Percentiles rank a stretch among this genome's conserved stretches.
Conservation (phyloP, 208 protist species). For the Crithidia bombi region DNA sequence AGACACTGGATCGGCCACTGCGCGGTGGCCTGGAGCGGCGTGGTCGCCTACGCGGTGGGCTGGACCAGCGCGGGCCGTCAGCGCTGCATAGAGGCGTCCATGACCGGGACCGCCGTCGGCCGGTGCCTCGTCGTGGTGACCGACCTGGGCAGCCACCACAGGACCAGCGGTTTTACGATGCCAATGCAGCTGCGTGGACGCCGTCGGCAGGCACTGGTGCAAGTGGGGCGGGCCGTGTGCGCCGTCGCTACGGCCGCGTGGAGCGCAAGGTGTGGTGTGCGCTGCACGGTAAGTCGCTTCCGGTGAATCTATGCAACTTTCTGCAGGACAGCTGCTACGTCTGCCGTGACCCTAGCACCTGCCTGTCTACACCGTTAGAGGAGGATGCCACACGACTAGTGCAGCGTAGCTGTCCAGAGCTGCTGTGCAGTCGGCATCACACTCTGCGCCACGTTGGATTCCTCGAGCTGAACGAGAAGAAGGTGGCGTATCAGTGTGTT, state of each 20-base stretch:
- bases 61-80: constrained; percentile 21
- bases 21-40: constrained; percentile 18
- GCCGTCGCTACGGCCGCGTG: constrained; percentile 29
- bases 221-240: constrained; percentile 8
- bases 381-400: constrained; percentile 49
- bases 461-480: constrained; percentile 64
- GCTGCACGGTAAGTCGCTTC: constrained; percentile 80
- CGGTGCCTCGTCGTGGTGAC: constrained; percentile 24
- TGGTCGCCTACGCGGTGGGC: constrained; percentile 3
- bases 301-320: constrained; percentile 51
- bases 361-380: constrained; percentile 81
- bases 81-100: neutral
- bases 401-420: constrained; percentile 52
- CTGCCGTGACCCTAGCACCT: constrained; percentile 71
- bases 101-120: constrained; percentile 14
- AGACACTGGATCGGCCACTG: constrained; percentile 20
- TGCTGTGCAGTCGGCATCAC: constrained; percentile 81
- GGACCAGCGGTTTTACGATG: constrained; percentile 32
- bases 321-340: constrained; percentile 81
- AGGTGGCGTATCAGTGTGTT: constrained; percentile 74
- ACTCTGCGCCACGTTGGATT: constrained; percentile 76
- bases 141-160: constrained; percentile 8
- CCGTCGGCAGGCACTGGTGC: constrained; percentile 22
- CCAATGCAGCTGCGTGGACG: constrained; percentile 29
- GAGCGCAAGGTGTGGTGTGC: constrained; percentile 81